Base-by-base conservation (phyloP, 2,329 filamentous ascomycete genomes). In the Colletotrichum sansevieriae region DNA sequence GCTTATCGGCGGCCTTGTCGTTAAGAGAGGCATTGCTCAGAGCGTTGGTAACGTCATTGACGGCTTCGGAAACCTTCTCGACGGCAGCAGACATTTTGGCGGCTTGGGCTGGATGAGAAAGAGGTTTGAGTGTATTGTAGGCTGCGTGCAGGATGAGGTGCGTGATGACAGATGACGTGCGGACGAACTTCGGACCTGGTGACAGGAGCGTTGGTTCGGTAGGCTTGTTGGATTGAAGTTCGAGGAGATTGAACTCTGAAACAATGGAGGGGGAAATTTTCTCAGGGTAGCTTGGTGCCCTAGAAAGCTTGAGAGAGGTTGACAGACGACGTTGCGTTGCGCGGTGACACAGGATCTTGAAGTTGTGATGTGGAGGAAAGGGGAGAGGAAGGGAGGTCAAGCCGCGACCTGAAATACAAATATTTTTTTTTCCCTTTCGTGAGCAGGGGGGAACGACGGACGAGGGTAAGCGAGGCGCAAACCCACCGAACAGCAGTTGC, bases 221-320 rank as follows among this genome's bases (percentile, higher is more conserved):
- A 75, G 78, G 76, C 72, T 76, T 73, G 75, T 75, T 76, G 76
- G 78, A 77, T 75, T 80, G 78, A 80, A 78, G 80, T 80, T 82
- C 75, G 75, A 72, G 76, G 73, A 73, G 74, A 73, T 86, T 88
- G 85, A 85, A 91, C 90, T 92, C 90, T 91, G 90, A 87, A 87
- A 88, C 87, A 90, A 89, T 87, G 85, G 49, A 55, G 88, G 87
- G 86, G 88, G 86, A 84, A 83, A 82, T 83, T 68, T 68, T 83
- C 81, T 82, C 85, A 94, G 92, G 92, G 92, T 94, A 92, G 92
- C 92, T 94, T 88, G 83, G 92, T 93, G 92, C 92, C 92, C 92
- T 94, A 94, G 92, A 90, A 82, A 82, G 77, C 70, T 73, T 73
- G 74, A 74, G 74, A 73, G 74, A 73, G 75, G 75, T 78, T 77